phyloP scores from a whole-genome alignment of 768 basidiomycete genomes.

The Termitomyces sp. region DNA sequence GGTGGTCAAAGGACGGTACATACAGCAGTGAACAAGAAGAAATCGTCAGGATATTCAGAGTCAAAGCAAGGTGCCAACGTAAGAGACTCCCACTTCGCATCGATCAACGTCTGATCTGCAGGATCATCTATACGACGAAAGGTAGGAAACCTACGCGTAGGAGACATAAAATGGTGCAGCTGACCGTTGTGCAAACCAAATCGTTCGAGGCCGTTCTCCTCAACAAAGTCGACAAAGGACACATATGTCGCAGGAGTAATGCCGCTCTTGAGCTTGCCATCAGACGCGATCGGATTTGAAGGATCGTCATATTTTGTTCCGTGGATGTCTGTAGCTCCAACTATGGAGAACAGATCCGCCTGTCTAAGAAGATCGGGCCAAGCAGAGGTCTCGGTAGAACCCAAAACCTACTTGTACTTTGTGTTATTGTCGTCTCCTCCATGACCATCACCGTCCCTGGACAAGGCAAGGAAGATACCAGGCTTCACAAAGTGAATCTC shows the following conservation, averaged over 20 bases:
- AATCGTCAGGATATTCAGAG: conserved; percentile 51
- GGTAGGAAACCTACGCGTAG: not conserved
- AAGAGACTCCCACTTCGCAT: conserved; percentile 64
- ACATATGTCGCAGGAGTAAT: conserved; percentile 51
- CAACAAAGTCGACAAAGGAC: conserved; percentile 50
- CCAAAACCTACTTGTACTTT: conserved; percentile 39
- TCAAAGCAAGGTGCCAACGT: conserved; percentile 52
- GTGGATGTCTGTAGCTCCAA: conserved; percentile 55
- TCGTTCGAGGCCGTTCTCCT: conserved; percentile 46
- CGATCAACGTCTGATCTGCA: conserved; percentile 47
- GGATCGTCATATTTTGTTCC: conserved; percentile 50
- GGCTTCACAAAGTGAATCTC: conserved; percentile 53
- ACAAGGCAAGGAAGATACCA: conserved; percentile 51
- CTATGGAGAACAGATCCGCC: conserved; percentile 54
- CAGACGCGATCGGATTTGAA: conserved; percentile 41
- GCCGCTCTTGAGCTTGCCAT: conserved; percentile 38
- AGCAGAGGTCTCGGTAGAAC: not conserved
- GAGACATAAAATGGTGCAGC: too few relatives aligned
- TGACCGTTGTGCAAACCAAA: conserved; percentile 60
- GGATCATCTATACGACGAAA: conserved; percentile 16
- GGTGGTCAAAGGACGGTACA: conserved; percentile 15
- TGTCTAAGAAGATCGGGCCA: conserved; percentile 29
- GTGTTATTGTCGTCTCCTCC: conserved; percentile 45
- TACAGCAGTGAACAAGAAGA: conserved; percentile 61
- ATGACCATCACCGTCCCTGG: conserved; percentile 56